phyloP scores from a whole-genome alignment of 2,329 filamentous ascomycete species.

The Penicillium olsonii region DNA sequence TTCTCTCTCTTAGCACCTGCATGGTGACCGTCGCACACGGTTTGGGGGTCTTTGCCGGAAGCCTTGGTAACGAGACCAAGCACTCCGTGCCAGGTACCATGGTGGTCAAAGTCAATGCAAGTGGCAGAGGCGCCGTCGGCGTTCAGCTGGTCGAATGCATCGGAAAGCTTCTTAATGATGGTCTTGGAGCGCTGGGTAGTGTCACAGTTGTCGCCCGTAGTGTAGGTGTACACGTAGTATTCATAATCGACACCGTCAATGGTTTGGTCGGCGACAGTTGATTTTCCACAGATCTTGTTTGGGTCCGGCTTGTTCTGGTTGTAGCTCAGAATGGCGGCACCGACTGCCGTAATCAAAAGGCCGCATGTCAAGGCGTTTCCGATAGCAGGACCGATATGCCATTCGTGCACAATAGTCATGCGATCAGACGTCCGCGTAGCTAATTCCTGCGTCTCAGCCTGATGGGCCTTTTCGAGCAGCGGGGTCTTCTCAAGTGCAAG shows the following conservation, averaged over 20 bases:
- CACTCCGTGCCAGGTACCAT: conserved; percentile 7
- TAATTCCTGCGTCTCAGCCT: neutral
- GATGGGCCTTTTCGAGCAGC: neutral
- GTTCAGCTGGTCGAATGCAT: conserved; percentile 1
- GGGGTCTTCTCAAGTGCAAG: neutral
- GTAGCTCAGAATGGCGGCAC: neutral
- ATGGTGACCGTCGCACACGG: neutral
- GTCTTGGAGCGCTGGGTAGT: conserved; percentile 6
- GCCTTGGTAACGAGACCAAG: neutral
- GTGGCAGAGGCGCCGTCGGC: neutral
- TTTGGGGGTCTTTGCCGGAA: neutral
- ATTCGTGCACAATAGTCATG: neutral
- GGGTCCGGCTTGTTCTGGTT: neutral
- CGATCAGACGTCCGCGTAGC: neutral
- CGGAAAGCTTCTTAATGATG: neutral
- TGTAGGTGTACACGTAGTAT: conserved; percentile 7
- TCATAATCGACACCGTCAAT: neutral
- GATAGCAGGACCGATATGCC: neutral
- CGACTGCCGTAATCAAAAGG: neutral
- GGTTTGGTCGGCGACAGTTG: neutral
- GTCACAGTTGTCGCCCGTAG: conserved; percentile 3
- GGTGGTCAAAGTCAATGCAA: conserved; percentile 2
- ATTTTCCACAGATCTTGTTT: conserved; percentile 3
- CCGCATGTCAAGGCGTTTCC: neutral
- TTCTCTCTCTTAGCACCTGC: neutral